Evolutionary conservation across 306 rosid species (phyloP), one percentile per base, ranked within the genome.

Genomic region (Casuarina glauca): DNA sequence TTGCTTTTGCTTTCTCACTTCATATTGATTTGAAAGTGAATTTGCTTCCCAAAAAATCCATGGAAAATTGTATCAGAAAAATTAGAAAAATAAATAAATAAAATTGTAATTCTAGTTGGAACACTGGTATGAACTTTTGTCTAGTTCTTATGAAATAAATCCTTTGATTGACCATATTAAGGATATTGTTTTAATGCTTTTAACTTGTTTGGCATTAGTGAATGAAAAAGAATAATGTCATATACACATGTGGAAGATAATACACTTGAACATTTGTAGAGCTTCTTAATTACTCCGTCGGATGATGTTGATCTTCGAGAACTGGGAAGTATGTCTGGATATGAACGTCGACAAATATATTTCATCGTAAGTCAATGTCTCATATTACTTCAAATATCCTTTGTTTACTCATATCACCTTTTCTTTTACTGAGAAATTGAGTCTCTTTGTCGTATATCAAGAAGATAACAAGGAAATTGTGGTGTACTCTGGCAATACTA

Each of bases 401-500:
- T 1, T 32, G 41, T 36, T 61, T 10, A 61, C 7, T 9, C 9
- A 61, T 61, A 26, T 57, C n/a, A 26, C 32, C 32, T 54, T 9
- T 17, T 17, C 32, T 17, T 54, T n/a, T 17, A 0, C 61, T 17
- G n/a, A 5, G 61, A 17, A 17, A 6, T 17, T 54, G 32, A 54
- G 20, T 17, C 9, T 54, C 35, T 54, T 4, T 54, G 2, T 5
- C n/a, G 0, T 13, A 17, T 17, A n/a, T 54, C 2, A n/a, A 32
- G 4, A 13, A 16, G 32, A 26, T 26, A 6, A 51, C 12, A 50
- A 3, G 6, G 17, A 54, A n/a, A 54, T 6, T 17, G 10, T 54
- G 35, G 6, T 54, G 61, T 54, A 48, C 69, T 75, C 64, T 9
- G n/a, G 50, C 74, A 64, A 60, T 49, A 44, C 7, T 75, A 63